phyloP scores from a whole-genome alignment of 257 asterid species.

The Pogostemon cablin region DNA sequence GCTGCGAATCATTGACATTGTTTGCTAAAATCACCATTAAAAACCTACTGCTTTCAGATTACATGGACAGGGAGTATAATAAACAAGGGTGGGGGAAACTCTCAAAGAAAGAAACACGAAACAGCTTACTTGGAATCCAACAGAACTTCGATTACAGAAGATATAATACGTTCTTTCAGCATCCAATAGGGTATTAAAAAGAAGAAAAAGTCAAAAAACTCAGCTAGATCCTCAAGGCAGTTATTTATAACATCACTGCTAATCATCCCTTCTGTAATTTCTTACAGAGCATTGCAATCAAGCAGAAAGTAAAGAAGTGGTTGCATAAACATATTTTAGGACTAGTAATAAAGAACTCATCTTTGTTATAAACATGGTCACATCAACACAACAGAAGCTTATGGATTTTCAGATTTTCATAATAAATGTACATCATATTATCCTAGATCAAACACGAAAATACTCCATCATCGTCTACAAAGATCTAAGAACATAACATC shows the following conservation, averaged over 20 bases:
- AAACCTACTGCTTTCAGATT: not conserved
- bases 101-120: not conserved
- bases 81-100: not conserved
- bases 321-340: conserved; percentile 6
- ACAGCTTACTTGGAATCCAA: conserved; percentile 1
- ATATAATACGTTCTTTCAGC: not conserved
- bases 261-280: not conserved
- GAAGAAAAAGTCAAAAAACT: not conserved
- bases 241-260: not conserved
- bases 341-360: not conserved
- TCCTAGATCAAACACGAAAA: conserved; percentile 7
- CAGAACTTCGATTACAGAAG: not conserved
- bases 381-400: not conserved
- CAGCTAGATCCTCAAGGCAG: not conserved
- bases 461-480: not conserved
- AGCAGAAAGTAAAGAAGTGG: not conserved
- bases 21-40: conserved; percentile 8
- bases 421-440: not conserved
- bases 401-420: not conserved
- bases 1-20: not conserved
- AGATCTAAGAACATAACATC: not conserved
- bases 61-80: not conserved
- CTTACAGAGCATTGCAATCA: not conserved
- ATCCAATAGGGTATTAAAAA: not conserved
- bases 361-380: conserved; percentile 8